phyloP scores from a whole-genome alignment of 768 basidiomycete genomes.

The Cystofilobasidium bisporidii region DNA sequence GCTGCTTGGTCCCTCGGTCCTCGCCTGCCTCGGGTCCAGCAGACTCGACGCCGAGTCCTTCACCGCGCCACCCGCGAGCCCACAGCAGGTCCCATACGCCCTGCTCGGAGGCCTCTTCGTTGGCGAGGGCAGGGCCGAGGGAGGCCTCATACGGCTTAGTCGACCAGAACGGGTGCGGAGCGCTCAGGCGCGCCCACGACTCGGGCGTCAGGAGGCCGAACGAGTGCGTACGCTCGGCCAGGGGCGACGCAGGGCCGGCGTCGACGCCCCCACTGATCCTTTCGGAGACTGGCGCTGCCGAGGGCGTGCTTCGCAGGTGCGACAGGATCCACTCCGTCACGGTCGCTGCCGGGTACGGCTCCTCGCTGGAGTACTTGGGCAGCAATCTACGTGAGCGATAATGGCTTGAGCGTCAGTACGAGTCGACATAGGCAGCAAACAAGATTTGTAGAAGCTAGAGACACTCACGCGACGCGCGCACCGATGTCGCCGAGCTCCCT shows the following conservation, averaged over 20 bases:
- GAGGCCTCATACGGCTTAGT: slow-evolving; percentile 1
- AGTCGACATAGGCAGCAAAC: too few species aligned
- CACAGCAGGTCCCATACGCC: slow-evolving; percentile 5
- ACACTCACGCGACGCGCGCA: background rate
- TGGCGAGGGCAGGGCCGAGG: background rate
- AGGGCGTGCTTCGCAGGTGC: background rate
- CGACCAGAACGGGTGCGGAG: slow-evolving; percentile 2
- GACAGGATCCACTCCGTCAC: slow-evolving; percentile 9
- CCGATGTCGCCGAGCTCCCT: background rate
- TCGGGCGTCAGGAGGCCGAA: slow-evolving; percentile 8
- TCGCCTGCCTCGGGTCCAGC: background rate
- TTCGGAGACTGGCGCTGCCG: background rate
- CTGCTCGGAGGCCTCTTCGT: background rate
- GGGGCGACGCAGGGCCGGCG: background rate
- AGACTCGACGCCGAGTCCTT: background rate
- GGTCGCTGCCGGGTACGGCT: background rate
- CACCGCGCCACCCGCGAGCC: slow-evolving; percentile 10
- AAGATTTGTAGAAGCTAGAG: background rate
- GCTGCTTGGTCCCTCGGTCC: too few species aligned
- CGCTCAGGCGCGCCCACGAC: slow-evolving; percentile 4
- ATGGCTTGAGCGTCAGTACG: background rate
- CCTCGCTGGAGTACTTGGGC: background rate
- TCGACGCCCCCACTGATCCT: background rate
- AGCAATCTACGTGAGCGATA: background rate
- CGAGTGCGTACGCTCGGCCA: background rate